Base-by-base conservation (phyloP, 1,139 yeast species). In the Candida neerlandica region DNA sequence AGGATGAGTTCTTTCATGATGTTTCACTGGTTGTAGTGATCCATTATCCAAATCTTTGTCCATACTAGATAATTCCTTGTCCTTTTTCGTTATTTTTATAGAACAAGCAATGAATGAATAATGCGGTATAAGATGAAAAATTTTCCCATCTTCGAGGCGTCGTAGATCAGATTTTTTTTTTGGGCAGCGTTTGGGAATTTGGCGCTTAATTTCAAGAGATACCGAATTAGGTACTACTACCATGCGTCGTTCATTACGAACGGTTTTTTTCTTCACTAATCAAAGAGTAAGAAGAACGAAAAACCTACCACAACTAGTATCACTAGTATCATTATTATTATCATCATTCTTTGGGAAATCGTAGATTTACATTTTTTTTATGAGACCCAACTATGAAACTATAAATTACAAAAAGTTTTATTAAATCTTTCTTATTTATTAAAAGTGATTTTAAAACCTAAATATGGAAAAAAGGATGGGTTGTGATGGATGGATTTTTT, bases 1-100 rank as follows among this genome's bases (percentile, higher is more conserved):
- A 1, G 78, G 71, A 51, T 70, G 57, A 9, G 56, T 41, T 6
- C 30, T 43, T 41, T 49, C 51, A 45, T 45, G 49, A 7, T 42
- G 19, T 11, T 12, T 11, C 9, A 18, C 5, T 41, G 43, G 19
- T 16, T 9, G 23, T 29, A 7, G 14, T 5, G 14, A 7, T 4
- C 9, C 27, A 3, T 10, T 5, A 7, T 23, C 9, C 2, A 23
- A 23, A 23, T 39, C 42, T 26, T 39, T 21, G 15, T 39, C 42
- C 42, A 39, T 39, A 10, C n/a, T n/a, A n/a, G n/a, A n/a, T n/a
- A n/a, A n/a, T n/a, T n/a, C n/a, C n/a, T n/a, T n/a, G n/a, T n/a
- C n/a, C n/a, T n/a, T n/a, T n/a, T n/a, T n/a, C n/a, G n/a, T n/a
- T n/a, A n/a, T n/a, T n/a, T n/a, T n/a, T n/a, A n/a, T n/a, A n/a